Base-by-base conservation (phyloP, 305 asterid species). In the Fraxinus ornus region DNA sequence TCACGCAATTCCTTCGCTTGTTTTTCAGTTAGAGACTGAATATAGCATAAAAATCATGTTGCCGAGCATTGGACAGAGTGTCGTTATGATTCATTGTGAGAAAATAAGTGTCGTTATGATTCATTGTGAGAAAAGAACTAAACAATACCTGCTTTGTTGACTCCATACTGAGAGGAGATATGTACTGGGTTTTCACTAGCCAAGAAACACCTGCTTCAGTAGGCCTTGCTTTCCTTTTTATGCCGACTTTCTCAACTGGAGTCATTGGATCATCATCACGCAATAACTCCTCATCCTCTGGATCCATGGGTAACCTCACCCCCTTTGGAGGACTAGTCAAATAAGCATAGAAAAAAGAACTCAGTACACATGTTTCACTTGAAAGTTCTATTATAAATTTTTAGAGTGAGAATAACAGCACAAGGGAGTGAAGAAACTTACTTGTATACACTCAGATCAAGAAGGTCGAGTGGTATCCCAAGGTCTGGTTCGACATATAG, bases 171-270 rank as follows among this genome's bases (percentile, higher is more conserved):
- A 97, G 90, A 68, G 98, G 97, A 84, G 99, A 97, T 76, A 97
- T 95, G 85, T 97, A 94, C 84, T 97, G 99, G 77, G 99, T 94
- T 86, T 94, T 94, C 80, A 97, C 99, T 76, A 93, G 95, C 99
- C 98, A 97, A 82, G 99, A 89, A 84, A 94, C 94, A 83, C 98
- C 99, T 89, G 93, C 89, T 81, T 96, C 99, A 1, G 97, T 92
- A 6, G 99, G 99, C 80, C 99, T 91, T 32, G 93, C 99, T 88
- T 96, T 96, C 91, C 87, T 93, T 86, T 92, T 93, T 68, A 94
- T 90, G 83, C 99, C 98, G 83, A 94, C 97, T 73, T 89, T 82
- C 92, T 94, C 93, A 80, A 91, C 84, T 55, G 99, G 99, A 84
- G 96, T 94, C 79, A 94, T 75, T 83, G 93, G 90, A 89, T 92